Conservation (phyloP, 2,329 filamentous ascomycete genomes). For the Pseudohalonectria lignicola region DNA sequence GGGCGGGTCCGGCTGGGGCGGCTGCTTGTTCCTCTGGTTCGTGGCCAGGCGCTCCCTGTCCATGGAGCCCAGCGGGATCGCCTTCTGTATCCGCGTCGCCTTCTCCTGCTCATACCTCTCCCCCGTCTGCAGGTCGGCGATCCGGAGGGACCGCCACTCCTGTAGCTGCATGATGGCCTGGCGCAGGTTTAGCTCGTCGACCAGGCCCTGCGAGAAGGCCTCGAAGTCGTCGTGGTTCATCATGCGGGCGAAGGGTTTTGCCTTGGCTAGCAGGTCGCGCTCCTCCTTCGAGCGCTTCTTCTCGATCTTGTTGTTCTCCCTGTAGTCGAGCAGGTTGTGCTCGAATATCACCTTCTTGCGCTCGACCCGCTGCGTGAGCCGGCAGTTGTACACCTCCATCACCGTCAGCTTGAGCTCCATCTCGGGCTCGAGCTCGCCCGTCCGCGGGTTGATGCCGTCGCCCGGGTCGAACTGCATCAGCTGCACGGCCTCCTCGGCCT, state of each 20-base stretch:
- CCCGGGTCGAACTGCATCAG: slow-evolving; percentile 97
- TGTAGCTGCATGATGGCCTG: slow-evolving; percentile 85
- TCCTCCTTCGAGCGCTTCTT: slow-evolving; percentile 97
- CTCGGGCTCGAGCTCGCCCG: slow-evolving; percentile 82
- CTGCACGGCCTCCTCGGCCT: slow-evolving; percentile 95
- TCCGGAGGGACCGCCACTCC: slow-evolving; percentile 80
- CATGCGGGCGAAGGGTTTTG: slow-evolving; percentile 92
- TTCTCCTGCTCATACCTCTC: slow-evolving; percentile 94
- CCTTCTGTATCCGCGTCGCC: slow-evolving; percentile 57
- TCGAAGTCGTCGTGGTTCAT: slow-evolving; percentile 93
- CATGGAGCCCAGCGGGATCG: slow-evolving; percentile 66
- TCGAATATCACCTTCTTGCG: slow-evolving; percentile 96
- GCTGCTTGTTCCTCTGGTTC: slow-evolving; percentile 57
- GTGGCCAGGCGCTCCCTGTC: slow-evolving; percentile 70
- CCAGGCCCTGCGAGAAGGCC: slow-evolving; percentile 68
- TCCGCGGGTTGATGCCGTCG: slow-evolving; percentile 77
- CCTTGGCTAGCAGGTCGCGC: slow-evolving; percentile 78
- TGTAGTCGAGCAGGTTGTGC: slow-evolving; percentile 85
- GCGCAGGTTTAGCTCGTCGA: slow-evolving; percentile 84
- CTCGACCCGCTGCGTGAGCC: slow-evolving; percentile 81
- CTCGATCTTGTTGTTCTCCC: slow-evolving; percentile 78
- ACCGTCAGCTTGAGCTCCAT: slow-evolving; percentile 96
- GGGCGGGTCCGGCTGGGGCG: slow-evolving; percentile 55
- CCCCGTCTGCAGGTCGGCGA: slow-evolving; percentile 74
- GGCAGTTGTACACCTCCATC: slow-evolving; percentile 95